phyloP scores from a whole-genome alignment of 2,329 filamentous ascomycete species.

The Alternaria postmessia region DNA sequence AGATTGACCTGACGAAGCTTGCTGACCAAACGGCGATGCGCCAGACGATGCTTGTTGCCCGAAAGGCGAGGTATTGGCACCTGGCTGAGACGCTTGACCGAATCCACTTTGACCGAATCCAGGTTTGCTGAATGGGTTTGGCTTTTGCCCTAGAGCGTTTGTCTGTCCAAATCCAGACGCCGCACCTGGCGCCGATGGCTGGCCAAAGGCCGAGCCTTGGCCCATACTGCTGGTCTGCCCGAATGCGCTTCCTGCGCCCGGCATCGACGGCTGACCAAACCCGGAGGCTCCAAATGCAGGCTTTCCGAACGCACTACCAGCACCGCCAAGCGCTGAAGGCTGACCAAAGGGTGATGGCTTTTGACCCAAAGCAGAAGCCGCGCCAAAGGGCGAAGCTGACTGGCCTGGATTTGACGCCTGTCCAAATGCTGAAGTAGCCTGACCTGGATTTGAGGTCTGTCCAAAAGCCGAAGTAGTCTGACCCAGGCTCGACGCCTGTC shows the following conservation, averaged over 20 bases:
- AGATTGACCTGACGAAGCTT: constrained; percentile 28
- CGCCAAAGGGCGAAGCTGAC: constrained; percentile 49
- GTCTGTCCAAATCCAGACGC: constrained; percentile 46
- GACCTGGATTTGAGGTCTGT: constrained; percentile 40
- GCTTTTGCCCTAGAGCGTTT: constrained; percentile 33
- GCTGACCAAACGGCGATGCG: constrained; percentile 40
- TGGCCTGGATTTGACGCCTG: constrained; percentile 42
- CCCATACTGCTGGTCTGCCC: constrained; percentile 27
- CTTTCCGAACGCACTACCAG: constrained; percentile 51
- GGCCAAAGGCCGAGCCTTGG: constrained; percentile 44
- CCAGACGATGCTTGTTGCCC: constrained; percentile 42
- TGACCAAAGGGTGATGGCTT: constrained; percentile 44
- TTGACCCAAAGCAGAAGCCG: constrained; percentile 42
- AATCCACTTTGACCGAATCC: constrained; percentile 50
- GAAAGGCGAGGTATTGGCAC: constrained; percentile 42
- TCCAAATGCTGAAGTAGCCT: constrained; percentile 47
- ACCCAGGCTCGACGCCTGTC: constrained; percentile 5
- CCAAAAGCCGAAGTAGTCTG: constrained; percentile 50
- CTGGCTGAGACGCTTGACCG: constrained; percentile 54
- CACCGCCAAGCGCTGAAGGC: constrained; percentile 36
- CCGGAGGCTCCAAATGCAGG: constrained; percentile 36
- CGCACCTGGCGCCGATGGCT: constrained; percentile 40
- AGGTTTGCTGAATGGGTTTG: constrained; percentile 55
- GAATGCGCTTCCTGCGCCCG: constrained; percentile 31
- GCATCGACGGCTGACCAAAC: constrained; percentile 54